Base-by-base conservation (phyloP, 2,329 filamentous ascomycete genomes). In the Cladosporium sp. region DNA sequence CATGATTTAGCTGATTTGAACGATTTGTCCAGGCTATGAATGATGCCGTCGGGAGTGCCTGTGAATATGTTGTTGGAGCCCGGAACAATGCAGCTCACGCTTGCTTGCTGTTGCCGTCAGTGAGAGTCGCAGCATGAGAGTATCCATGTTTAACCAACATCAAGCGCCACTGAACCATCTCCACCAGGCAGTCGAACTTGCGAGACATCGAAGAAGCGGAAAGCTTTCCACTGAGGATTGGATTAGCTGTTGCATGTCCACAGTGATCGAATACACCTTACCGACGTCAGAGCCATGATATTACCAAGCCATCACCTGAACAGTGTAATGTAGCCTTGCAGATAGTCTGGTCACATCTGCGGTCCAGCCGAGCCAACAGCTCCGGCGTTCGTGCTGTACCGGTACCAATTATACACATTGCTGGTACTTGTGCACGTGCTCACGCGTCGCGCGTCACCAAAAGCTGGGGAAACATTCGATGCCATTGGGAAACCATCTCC, bases 161-260 rank as follows among this genome's bases (percentile, higher is more conserved):
- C 66, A 67, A 71, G 64, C 45, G 64, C 58, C 44, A 69, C 57
- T 34, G 86, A 85, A 71, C 85, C 88, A 71, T 95, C 90, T 69
- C 88, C 87, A 73, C 95, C 88, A 66, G 82, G 83, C 68, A 92
- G 82, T 70, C 88, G 85, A 74, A 97, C 86, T 72, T 89, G 87
- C 72, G 86, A 86, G 74, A 96, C 91, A 77, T 97, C 91, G 83
- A 99, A 97, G 86, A 99, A 99, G 82, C 96, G 92, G 80, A 99
- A 99, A 66, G 89, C 87, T 89, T 97, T 97, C 93, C 94, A 97
- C 93, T 96, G 64, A 51, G 57, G 12, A 28, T n/a, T 50, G 24
- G n/a, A 36, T 36, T 20, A 52, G 35, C 8, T 2, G 19, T 7
- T 17, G 15, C 34, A 2, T 8, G 1, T 34, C 20, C 15, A 34